These are phyloP conservation scores for Sparassis latifolia DNA, from an alignment of 1,284 basidiomycete species.

Conservation along the genomic window DNA sequence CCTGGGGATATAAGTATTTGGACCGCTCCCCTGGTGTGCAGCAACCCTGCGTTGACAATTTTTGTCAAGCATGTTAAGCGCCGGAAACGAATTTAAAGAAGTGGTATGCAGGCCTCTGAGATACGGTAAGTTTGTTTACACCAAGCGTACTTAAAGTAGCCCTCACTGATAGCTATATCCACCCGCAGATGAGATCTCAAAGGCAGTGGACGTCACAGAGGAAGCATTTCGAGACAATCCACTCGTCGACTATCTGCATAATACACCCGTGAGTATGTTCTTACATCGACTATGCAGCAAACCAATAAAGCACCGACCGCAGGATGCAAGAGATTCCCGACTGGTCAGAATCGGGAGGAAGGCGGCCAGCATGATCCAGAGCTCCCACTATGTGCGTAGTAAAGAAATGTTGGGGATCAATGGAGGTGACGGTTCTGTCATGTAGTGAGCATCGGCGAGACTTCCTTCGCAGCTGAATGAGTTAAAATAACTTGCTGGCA, in stretches of 20 bases:
- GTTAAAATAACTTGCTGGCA: too few relatives aligned
- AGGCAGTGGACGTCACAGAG: neutral
- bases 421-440: too few relatives aligned
- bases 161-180: neutral
- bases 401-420: too few relatives aligned
- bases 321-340: neutral
- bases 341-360: neutral
- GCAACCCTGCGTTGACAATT: too few relatives aligned
- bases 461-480: too few relatives aligned
- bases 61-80: too few relatives aligned
- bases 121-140: neutral
- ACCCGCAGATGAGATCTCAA: neutral
- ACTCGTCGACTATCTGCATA: neutral
- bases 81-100: neutral
- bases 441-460: too few relatives aligned
- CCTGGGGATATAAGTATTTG: too few relatives aligned
- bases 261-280: neutral
- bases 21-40: too few relatives aligned
- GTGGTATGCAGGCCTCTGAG: neutral
- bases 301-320: neutral
- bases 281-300: neutral
- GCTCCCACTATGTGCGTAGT: neutral
- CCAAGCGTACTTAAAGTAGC: neutral
- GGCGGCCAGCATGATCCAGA: conserved; percentile 1
- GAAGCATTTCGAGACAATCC: neutral